Evolutionary conservation across 768 basidiomycete species (phyloP).

Genomic region (Trametes cubensis): DNA sequence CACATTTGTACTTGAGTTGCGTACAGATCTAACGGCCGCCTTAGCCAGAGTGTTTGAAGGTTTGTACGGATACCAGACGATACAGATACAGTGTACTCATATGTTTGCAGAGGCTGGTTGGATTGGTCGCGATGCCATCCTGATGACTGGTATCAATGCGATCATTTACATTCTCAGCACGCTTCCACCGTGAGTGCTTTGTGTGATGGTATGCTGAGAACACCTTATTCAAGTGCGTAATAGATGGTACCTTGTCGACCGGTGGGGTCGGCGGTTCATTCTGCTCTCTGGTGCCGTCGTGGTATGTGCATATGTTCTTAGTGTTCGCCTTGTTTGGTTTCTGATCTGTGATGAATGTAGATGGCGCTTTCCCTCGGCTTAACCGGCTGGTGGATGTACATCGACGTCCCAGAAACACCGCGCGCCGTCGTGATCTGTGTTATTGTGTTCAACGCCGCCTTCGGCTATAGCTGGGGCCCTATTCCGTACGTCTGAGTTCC

Average conservation of each 20-base stretch:
- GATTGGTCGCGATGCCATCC: slow-evolving; percentile 88
- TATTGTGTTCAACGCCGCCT: slow-evolving; percentile 90
- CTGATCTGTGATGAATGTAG: slow-evolving; percentile 37
- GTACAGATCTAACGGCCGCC: slow-evolving; percentile 2
- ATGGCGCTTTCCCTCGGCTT: slow-evolving; percentile 81
- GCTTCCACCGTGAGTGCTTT: slow-evolving; percentile 68
- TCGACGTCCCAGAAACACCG: slow-evolving; percentile 84
- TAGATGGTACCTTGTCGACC: slow-evolving; percentile 94
- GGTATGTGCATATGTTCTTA: slow-evolving; percentile 43
- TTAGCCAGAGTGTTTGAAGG: slow-evolving; percentile 91
- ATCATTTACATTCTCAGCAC: slow-evolving; percentile 80
- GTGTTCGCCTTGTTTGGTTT: slow-evolving; percentile 1
- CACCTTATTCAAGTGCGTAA: background rate
- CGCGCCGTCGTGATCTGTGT: slow-evolving; percentile 87
- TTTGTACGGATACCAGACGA: slow-evolving; percentile 33
- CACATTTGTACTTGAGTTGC: slow-evolving; percentile 6
- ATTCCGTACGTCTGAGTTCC: slow-evolving; percentile 64
- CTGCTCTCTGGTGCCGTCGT: slow-evolving; percentile 83
- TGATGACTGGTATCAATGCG: slow-evolving; percentile 96
- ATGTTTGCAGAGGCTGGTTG: slow-evolving; percentile 82
- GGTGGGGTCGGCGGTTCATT: slow-evolving; percentile 86
- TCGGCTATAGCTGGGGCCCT: slow-evolving; percentile 92
- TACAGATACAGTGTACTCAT: slow-evolving; percentile 8
- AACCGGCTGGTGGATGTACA: slow-evolving; percentile 93
- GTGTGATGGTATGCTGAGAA: background rate